Evolutionary conservation across 306 rosid genomes (phyloP).

Genomic region (Cicer pinnatifidum): DNA sequence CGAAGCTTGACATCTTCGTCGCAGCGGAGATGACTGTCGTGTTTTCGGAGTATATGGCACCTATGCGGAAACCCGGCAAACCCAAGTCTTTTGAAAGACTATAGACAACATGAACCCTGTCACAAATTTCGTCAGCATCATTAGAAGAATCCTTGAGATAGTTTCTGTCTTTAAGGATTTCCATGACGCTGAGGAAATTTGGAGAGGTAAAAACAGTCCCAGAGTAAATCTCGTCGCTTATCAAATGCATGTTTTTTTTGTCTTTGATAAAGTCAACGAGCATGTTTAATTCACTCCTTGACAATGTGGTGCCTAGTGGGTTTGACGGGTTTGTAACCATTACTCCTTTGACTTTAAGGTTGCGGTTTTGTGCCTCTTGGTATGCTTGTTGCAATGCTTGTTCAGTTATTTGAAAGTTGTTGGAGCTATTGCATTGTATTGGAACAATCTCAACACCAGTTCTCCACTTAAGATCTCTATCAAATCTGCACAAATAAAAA

Average conservation of each 20-base stretch:
- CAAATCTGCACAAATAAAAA: slow-evolving; percentile 62
- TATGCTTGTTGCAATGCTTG: slow-evolving; percentile 58
- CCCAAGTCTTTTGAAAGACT: slow-evolving; percentile 91
- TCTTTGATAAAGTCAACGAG: slow-evolving; percentile 63
- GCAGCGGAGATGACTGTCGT: slow-evolving; percentile 66
- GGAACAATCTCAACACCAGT: slow-evolving; percentile 79
- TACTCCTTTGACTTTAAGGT: slow-evolving; percentile 78
- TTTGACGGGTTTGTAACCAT: slow-evolving; percentile 88
- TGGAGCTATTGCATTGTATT: slow-evolving; percentile 77
- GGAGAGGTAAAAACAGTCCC: slow-evolving; percentile 80
- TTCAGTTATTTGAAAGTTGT: slow-evolving; percentile 77
- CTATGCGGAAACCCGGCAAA: slow-evolving; percentile 85
- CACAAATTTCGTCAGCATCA: slow-evolving; percentile 33
- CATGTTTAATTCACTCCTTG: slow-evolving; percentile 56
- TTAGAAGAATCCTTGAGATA: slow-evolving; percentile 22
- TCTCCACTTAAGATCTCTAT: slow-evolving; percentile 88
- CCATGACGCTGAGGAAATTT: slow-evolving; percentile 68
- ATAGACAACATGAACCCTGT: slow-evolving; percentile 71
- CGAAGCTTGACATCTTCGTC: slow-evolving; percentile 90
- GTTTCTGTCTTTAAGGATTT: slow-evolving; percentile 60
- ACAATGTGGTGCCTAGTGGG: slow-evolving; percentile 76
- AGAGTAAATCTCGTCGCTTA: slow-evolving; percentile 87
- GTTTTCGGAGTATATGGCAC: slow-evolving; percentile 76
- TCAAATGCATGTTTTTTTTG: slow-evolving; percentile 63
- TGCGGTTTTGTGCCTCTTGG: slow-evolving; percentile 59